Base-by-base conservation (phyloP, 306 rosid species). In the Quercus gilva region DNA sequence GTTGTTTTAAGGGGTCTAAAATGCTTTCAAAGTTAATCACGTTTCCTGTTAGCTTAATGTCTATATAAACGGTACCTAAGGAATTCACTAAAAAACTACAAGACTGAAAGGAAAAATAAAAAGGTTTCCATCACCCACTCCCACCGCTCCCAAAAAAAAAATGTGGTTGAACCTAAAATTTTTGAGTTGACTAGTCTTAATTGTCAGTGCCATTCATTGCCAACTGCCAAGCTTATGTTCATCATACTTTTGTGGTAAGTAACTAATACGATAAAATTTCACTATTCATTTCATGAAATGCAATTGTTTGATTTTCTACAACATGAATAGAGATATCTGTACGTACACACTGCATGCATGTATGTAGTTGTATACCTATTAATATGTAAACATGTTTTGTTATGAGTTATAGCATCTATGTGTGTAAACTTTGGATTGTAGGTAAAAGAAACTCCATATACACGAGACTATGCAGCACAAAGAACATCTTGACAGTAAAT, bases 401-500 rank as follows among this genome's bases (percentile, higher is more conserved):
- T 43, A 43, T 43, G 51, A 10, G 51, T 43, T 43, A 43, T 43
- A 43, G 41, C 13, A 10, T 43, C 51, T 59, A 11, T 21, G 4
- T 2, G 4, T 20, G 28, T 57, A 57, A 57, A 19, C 63, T n/a
- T 57, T 20, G 6, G 11, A 57, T 19, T 68, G 55, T 52, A 78
- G 80, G 80, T 83, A 8, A 76, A 83, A 83, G 83, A 74, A 28
- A 25, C 76, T 61, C 68, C 76, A 29, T 73, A 29, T 78, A 74
- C 58, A 49, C 5, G 70, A 79, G 83, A 41, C 69, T 83, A 3
- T 87, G 89, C 78, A 78, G 83, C 57, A 84, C 85, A 58, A 86
- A 89, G 80, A 84, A 55, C 74, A 89, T 84, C 49, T 55, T 89
- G 69, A 86, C 92, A 0, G 89, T 86, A 55, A 88, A 85, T 55